A percentile compares a stretch with the other conserved stretches of the same genome.
Conservation (phyloP, 176 grass and related monocot species). For the Alloteropsis semialata region DNA sequence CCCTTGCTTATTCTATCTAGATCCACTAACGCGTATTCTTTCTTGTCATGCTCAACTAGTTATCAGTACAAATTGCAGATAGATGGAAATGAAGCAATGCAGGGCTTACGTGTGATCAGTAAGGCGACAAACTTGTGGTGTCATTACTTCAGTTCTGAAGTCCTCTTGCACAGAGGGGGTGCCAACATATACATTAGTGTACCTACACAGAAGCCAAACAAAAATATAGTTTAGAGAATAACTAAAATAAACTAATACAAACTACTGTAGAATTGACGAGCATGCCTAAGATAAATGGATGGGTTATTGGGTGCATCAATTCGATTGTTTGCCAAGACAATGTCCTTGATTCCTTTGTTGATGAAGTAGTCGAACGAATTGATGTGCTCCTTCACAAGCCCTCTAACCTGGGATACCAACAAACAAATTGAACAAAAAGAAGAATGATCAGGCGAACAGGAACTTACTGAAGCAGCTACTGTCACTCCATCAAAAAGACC, state of each 20-base stretch:
- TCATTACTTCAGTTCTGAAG: slow-evolving; percentile 26
- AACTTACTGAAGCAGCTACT: background rate
- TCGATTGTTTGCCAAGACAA: slow-evolving; percentile 55
- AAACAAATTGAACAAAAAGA: background rate
- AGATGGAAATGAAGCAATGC: background rate
- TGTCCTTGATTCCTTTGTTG: slow-evolving; percentile 70
- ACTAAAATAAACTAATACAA: too few species aligned
- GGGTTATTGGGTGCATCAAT: slow-evolving; percentile 51
- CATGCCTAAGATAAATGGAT: slow-evolving; percentile 59
- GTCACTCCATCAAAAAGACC: too few species aligned
- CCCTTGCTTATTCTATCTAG: too few species aligned
- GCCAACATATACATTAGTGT: slow-evolving; percentile 47
- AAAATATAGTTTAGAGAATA: too few species aligned
- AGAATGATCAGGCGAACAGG: background rate
- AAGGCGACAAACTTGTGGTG: slow-evolving; percentile 75
- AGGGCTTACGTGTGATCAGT: slow-evolving; percentile 70
- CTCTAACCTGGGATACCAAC: slow-evolving; percentile 38
- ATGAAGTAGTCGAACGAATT: slow-evolving; percentile 90
- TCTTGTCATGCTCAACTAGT: too few species aligned
- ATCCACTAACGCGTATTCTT: too few species aligned
- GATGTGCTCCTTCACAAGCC: slow-evolving; percentile 83
- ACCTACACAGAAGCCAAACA: slow-evolving; percentile 46
- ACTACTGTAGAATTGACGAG: background rate
- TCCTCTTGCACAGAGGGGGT: slow-evolving; percentile 35
- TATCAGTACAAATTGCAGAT: background rate